A percentile compares a stretch with the other conserved stretches of the same genome.
These are phyloP conservation scores for Phoma sp. DNA, from an alignment of 2,329 filamentous ascomycete species.

Conservation along the genomic window DNA sequence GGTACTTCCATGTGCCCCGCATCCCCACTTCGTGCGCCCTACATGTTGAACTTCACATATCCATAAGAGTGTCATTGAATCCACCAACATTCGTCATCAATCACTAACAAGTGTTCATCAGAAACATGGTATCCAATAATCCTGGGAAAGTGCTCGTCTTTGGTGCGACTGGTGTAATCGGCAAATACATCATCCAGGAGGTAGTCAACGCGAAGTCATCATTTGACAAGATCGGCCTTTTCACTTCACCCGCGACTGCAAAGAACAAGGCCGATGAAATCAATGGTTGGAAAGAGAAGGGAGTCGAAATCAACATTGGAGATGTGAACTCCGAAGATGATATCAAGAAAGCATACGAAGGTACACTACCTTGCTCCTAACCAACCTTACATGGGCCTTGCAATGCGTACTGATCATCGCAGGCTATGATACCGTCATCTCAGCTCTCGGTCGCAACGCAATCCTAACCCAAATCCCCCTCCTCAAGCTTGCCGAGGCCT, in stretches of 20 bases:
- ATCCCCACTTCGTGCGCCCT: slow-evolving; percentile 10
- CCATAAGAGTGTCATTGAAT: not conserved
- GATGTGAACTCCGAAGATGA: slow-evolving; percentile 61
- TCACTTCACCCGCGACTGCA: slow-evolving; percentile 62
- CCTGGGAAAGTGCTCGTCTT: slow-evolving; percentile 59
- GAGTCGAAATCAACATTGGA: slow-evolving; percentile 64
- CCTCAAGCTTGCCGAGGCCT: slow-evolving; percentile 65
- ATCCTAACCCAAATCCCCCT: slow-evolving; percentile 68
- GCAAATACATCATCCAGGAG: slow-evolving; percentile 59
- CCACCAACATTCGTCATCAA: not conserved
- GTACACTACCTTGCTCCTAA: slow-evolving; percentile 29
- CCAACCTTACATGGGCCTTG: not conserved
- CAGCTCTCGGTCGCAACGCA: slow-evolving; percentile 68
- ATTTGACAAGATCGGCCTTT: slow-evolving; percentile 62
- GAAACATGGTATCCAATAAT: slow-evolving; percentile 15
- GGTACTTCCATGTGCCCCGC: slow-evolving; percentile 4
- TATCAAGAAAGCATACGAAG: slow-evolving; percentile 64
- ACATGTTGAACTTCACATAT: slow-evolving; percentile 1
- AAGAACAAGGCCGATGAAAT: slow-evolving; percentile 60
- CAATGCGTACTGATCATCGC: not conserved
- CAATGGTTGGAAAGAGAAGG: slow-evolving; percentile 54
- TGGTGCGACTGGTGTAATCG: slow-evolving; percentile 62
- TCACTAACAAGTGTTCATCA: not conserved
- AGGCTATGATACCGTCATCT: slow-evolving; percentile 71
- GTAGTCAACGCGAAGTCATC: slow-evolving; percentile 55